phyloP scores from a whole-genome alignment of 768 basidiomycete genomes.

The Udeniomyces megalosporus region DNA sequence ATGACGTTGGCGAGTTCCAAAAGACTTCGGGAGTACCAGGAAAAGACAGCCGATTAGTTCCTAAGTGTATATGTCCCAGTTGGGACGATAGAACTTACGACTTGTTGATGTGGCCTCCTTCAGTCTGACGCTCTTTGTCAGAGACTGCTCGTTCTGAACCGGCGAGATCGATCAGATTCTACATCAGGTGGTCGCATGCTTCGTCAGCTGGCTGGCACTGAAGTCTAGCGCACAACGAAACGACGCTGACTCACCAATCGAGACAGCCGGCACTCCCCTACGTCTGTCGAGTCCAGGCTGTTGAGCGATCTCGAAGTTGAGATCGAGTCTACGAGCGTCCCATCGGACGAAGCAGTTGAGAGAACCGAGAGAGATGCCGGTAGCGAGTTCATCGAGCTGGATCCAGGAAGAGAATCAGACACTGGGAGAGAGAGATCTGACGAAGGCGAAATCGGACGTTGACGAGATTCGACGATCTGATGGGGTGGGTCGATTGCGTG shows the following conservation, averaged over 20 bases:
- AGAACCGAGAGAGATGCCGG: neutral
- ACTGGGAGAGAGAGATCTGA: neutral
- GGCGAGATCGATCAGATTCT: conserved; percentile 26
- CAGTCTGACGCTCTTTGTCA: conserved; percentile 26
- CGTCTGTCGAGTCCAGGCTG: conserved; percentile 21
- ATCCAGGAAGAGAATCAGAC: too few relatives aligned
- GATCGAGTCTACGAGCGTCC: neutral
- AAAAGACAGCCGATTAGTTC: too few relatives aligned
- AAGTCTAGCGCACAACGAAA: too few relatives aligned
- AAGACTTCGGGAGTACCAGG: too few relatives aligned
- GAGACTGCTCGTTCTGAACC: conserved; percentile 31
- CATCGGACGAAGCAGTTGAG: neutral
- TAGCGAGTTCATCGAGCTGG: neutral
- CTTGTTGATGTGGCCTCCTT: conserved; percentile 31
- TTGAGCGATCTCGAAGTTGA: neutral
- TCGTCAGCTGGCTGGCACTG: neutral
- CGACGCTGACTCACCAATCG: conserved; percentile 19
- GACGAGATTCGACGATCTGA: neutral
- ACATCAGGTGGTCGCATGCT: too few relatives aligned
- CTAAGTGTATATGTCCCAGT: too few relatives aligned
- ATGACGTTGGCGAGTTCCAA: conserved; percentile 26
- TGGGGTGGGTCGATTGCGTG: too few relatives aligned
- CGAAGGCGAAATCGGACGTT: neutral
- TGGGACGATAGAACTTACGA: conserved; percentile 17
- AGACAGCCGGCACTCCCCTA: conserved; percentile 26